Base-by-base conservation (phyloP, 1,284 basidiomycete species). In the Cystobasidium slooffiae region DNA sequence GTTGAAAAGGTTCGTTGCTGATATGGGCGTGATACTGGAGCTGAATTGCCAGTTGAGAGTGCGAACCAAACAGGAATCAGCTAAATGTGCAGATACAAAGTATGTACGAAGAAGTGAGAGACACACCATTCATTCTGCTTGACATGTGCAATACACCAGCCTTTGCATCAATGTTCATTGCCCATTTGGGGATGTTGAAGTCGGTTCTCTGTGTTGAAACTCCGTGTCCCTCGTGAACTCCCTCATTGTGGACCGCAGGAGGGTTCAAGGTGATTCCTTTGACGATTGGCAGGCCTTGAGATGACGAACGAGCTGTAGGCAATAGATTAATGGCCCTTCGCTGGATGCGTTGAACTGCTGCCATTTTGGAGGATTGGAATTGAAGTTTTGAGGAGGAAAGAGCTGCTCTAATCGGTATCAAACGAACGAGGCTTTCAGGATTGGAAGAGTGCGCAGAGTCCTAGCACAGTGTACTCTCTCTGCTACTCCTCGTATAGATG, bases 281-380 rank as follows among this genome's bases (percentile, higher is more conserved):
- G 14, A 88, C 90, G 76, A 81, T 81, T 52, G 92, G 92, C 20
- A 90, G 84, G 75, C 91, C 92, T 56, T 87, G 88, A 53, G 93
- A 86, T 76, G 91, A 87, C 9, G 88, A 85, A 81, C 91, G 88
- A 78, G 91, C 88, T 61, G 93, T 93, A 75, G 93, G 91, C 55
- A 91, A 84, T 80, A 96, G 85, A 84, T 89, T 93, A 82, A 93
- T 84, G 78, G 90, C 89, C 77, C 78, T 81, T 78, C 82, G 80
- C 69, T 65, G 69, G 49, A 72, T 46, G 49, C 41, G 66, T 44
- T 46, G 52, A 20, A 58, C 66, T 46, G 66, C 66, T 44, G 66
- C 66, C 66, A 68, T 66, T 51, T 66, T 66, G 31, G 31, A 31
- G 20, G 8, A 22, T 18, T 9, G 37, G 56, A n/a, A 6, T 59